These are phyloP conservation scores for Colletotrichum magnum DNA, from an alignment of 2,329 filamentous ascomycete species.

Conservation along the genomic window DNA sequence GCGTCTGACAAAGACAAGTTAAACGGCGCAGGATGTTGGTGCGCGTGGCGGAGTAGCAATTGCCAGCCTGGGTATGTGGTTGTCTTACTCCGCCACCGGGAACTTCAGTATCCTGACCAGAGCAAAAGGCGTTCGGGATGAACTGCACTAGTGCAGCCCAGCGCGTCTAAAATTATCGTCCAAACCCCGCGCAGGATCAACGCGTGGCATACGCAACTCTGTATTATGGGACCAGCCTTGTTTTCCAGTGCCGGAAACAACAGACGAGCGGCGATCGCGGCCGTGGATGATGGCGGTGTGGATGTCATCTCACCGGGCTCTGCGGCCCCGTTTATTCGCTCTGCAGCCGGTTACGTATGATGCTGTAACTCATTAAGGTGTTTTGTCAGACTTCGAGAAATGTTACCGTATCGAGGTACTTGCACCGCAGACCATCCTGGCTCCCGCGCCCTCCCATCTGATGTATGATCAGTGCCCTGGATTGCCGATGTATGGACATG, in stretches of 20 bases:
- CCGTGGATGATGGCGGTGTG: neutral
- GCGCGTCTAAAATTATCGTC: neutral
- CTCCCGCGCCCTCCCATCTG: too few relatives aligned
- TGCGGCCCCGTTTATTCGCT: neutral
- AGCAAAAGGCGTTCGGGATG: neutral
- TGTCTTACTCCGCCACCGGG: neutral
- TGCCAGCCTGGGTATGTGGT: neutral
- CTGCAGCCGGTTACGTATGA: neutral
- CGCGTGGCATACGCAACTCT: neutral
- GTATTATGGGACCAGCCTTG: neutral
- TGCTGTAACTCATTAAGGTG: neutral
- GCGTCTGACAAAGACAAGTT: conserved; percentile 1
- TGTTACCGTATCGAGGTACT: neutral
- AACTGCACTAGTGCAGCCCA: neutral
- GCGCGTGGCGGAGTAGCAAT: conserved; percentile 6
- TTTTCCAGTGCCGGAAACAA: neutral
- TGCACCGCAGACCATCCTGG: too few relatives aligned
- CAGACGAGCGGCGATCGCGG: neutral
- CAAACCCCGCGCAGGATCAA: neutral
- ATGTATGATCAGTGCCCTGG: too few relatives aligned
- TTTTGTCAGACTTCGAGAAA: neutral
- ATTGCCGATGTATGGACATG: too few relatives aligned
- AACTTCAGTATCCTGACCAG: neutral
- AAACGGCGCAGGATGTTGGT: neutral
- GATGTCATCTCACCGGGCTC: neutral